Percentiles rank a stretch among this genome's conserved stretches.
phyloP scores from a whole-genome alignment of 2,329 filamentous ascomycete genomes.

The Colletotrichum sp. region DNA sequence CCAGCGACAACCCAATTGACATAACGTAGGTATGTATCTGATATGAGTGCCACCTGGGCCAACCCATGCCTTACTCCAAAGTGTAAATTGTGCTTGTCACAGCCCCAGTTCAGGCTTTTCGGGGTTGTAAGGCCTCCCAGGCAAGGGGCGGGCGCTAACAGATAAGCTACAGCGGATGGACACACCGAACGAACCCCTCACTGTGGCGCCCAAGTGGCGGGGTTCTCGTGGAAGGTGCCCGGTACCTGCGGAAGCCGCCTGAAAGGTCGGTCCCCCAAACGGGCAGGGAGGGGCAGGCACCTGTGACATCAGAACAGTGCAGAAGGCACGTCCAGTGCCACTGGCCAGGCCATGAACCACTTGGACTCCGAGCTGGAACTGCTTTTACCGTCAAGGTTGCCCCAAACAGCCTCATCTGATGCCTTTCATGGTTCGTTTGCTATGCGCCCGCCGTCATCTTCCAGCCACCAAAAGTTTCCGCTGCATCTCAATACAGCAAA shows the following conservation, averaged over 20 bases:
- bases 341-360: constrained; percentile 13
- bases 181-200: not conserved
- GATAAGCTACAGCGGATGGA: not conserved
- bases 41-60: not conserved
- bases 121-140: not conserved
- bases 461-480: not conserved
- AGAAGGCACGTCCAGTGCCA: not conserved
- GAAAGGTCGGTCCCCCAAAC: not conserved
- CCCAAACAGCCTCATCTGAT: not conserved
- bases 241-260: not conserved
- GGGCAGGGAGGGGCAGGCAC: not conserved
- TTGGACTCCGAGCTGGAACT: not conserved
- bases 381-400: not conserved
- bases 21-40: not conserved
- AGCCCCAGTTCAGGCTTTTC: not conserved
- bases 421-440: not conserved
- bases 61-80: not conserved
- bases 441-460: not conserved
- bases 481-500: not conserved
- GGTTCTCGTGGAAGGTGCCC: not conserved
- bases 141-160: not conserved
- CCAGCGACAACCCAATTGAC: not conserved
- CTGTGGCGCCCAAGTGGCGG: not conserved
- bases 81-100: not conserved
- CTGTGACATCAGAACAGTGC: not conserved